Evolutionary conservation across 2,329 filamentous ascomycete genomes (phyloP), one percentile per base, ranked within the genome.

Genomic region (Xylaria sp.): DNA sequence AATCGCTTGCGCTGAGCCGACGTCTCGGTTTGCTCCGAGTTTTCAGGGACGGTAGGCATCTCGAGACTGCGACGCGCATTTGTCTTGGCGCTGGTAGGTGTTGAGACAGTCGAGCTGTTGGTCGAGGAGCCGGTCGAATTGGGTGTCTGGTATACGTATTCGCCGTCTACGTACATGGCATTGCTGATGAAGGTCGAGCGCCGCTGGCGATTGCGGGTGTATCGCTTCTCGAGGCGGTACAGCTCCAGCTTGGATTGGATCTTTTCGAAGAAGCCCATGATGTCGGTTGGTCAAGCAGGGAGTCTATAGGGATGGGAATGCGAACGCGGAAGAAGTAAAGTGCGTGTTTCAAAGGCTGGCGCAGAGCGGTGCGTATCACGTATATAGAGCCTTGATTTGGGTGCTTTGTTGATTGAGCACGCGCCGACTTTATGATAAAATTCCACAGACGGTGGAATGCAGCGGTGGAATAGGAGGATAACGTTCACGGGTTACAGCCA

Each of bases 181-280:
- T 92, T 93, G 73, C 91, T 93, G 73, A 90, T 88, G 77, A 96
- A 97, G 63, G 91, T 95, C 56, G 89, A 93, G 76, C 94, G 92
- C 70, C 94, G 91, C 71, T 87, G 79, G 72, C 94, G 92, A 75
- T 92, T 90, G 72, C 90, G 90, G 53, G 93, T 96, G 83, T 98
- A 98, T 71, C 92, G 90, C 81, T 97, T 90, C 81, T 98, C 94
- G 69, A 98, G 89, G 51, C 93, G 91, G 83, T 96, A 95, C 73
- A 98, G 87, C 83, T 98, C 93, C 72, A 96, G 82, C 82, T 90
- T 87, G 62, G 85, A 83, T 70, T 88, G 83, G 74, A 88, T 83
- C 75, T 84, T 82, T 63, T 86, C 82, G 70, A 89, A 72, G 71
- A 88, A 72, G 70, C 80, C 80, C 71, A 74, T 75, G 31, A 33